phyloP scores from a whole-genome alignment of 108 stramenopile species.

The Nitzschia inconspicua region DNA sequence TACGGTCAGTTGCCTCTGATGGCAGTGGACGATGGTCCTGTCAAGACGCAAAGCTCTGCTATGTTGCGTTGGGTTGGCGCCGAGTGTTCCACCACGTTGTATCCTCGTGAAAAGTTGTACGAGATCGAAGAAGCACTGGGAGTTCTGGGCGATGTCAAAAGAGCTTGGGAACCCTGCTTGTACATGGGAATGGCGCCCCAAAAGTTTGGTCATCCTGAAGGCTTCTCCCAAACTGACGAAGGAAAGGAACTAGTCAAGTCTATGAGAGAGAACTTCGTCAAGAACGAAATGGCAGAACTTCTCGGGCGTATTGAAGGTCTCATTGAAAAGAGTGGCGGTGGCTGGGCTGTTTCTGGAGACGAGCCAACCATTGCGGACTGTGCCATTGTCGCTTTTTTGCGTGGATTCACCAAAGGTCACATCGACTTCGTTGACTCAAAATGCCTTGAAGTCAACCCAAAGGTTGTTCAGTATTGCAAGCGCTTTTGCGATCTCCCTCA shows the following conservation, averaged over 20 bases:
- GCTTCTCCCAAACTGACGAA: conserved; percentile 40
- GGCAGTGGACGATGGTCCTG: conserved; percentile 45
- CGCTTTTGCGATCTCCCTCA: conserved; percentile 33
- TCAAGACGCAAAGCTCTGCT: conserved; percentile 49
- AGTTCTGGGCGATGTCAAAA: conserved; percentile 52
- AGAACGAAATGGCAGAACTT: conserved; percentile 47
- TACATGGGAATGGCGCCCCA: conserved; percentile 54
- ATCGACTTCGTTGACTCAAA: conserved; percentile 57
- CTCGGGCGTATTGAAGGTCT: conserved; percentile 25
- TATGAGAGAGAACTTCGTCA: conserved; percentile 45
- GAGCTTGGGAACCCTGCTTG: conserved; percentile 39
- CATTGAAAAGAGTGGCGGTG: conserved; percentile 37
- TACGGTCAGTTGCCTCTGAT: conserved; percentile 65
- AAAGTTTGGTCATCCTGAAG: conserved; percentile 49
- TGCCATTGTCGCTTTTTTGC: conserved; percentile 30
- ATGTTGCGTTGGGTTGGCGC: conserved; percentile 51
- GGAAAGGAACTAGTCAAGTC: conserved; percentile 46
- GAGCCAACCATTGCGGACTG: conserved; percentile 74
- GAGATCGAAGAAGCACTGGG: conserved; percentile 61
- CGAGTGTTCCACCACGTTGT: conserved; percentile 22
- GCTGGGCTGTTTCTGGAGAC: conserved; percentile 24
- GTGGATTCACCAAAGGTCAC: conserved; percentile 44
- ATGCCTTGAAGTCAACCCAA: conserved; percentile 50
- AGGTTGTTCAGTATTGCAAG: conserved; percentile 35
- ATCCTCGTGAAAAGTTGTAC: conserved; percentile 42